A percentile compares a stretch with the other conserved stretches of the same genome.
Evolutionary conservation across 2,329 filamentous ascomycete genomes (phyloP).

Genomic region (Hymenoscyphus scutula): DNA sequence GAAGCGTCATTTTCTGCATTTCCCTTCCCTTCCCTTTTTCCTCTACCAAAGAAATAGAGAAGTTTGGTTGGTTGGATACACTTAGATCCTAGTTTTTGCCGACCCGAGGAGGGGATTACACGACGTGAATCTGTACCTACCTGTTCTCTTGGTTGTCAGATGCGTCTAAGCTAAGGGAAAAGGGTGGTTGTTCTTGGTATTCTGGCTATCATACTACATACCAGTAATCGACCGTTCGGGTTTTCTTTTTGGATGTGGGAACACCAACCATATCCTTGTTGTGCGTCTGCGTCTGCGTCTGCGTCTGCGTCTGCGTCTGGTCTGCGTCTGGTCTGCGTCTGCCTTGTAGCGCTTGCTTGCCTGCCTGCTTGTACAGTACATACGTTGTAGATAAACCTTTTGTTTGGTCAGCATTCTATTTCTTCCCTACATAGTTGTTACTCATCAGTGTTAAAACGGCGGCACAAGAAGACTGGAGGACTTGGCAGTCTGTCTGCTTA

Average conservation of each 20-base stretch:
- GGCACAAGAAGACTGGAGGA: neutral
- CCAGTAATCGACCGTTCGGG: slow-evolving; percentile 4
- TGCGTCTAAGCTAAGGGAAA: neutral
- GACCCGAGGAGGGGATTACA: slow-evolving; percentile 11
- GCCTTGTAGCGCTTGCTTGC: slow-evolving; percentile 3
- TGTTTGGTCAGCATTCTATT: slow-evolving; percentile 16
- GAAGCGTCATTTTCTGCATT: slow-evolving; percentile 20
- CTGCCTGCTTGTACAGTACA: slow-evolving; percentile 8
- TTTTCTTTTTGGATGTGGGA: slow-evolving; percentile 3
- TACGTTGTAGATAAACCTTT: neutral
- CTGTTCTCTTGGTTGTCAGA: slow-evolving; percentile 9
- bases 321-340: too few species aligned
- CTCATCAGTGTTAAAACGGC: slow-evolving; percentile 10
- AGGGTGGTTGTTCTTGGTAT: too few species aligned
- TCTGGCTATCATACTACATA: slow-evolving; percentile 6
- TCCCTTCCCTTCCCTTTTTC: neutral
- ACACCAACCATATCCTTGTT: slow-evolving; percentile 3
- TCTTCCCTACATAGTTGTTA: neutral
- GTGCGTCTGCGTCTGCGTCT: too few species aligned
- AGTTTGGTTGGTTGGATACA: too few species aligned
- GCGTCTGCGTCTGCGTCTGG: too few species aligned
- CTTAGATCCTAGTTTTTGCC: slow-evolving; percentile 8
- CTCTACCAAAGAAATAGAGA: too few species aligned
- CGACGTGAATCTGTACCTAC: neutral
- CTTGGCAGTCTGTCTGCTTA: slow-evolving; percentile 2